Base-by-base conservation (phyloP, 2,329 filamentous ascomycete species). In the Alternaria dauci region DNA sequence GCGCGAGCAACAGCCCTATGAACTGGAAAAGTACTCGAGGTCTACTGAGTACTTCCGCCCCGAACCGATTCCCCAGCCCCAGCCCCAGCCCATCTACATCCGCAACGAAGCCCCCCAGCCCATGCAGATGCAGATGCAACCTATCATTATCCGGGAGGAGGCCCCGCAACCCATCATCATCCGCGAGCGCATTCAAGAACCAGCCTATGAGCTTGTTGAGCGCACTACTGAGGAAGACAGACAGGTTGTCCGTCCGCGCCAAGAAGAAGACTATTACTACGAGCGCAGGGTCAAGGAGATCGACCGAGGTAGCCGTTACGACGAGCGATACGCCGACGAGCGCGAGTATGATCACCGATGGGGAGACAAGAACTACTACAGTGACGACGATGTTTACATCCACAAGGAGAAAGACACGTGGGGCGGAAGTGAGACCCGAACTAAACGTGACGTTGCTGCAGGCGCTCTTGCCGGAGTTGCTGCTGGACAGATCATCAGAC, bases 211-310 rank as follows among this genome's bases (percentile, higher is more conserved):
- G 59, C 78, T 88, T 55, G 81, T 88, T 60, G 86, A 87, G 67
- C 86, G 85, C 34, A 81, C 86, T 38, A 81, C 86, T 25, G 86
- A 88, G 30, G 84, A 86, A 44, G 82, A 85, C 58, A 78, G 80
- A 39, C 78, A 79, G 60, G 66, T 84, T 43, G 79, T 80, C 52
- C 80, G 80, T 47, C 80, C 79, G 16, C 80, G 77, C 57, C 70
- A 83, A 58, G 86, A 88, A 38, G 84, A 87, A 53, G 86, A 87
- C 60, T 88, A 88, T 71, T 88, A 87, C 70, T 88, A 88, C 71
- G 85, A 88, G 67, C 84, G 86, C 57, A 80, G 83, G 42, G 78
- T 85, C 43, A 82, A 84, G 55, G 85, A 88, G 70, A 80, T 85
- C 41, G 84, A 87, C 59, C 81, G 83, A 28, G 81, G 78, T 54